Evolutionary conservation across 164 flowering plant genomes (phyloP), one percentile per base, ranked within the genome.

Genomic region (Chimonanthus salicifolius): DNA sequence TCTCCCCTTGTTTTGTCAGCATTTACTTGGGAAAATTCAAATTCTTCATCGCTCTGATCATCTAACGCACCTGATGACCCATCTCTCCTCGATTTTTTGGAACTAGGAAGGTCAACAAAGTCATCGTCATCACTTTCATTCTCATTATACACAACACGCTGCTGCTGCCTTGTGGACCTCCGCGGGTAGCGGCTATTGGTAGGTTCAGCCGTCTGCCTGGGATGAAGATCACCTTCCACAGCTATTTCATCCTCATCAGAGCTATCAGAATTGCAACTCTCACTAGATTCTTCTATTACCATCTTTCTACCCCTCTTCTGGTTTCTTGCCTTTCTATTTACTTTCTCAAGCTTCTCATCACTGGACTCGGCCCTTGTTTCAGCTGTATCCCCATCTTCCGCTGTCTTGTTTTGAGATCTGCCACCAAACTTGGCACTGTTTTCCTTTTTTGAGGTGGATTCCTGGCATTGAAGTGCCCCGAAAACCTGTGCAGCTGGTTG

Each of bases 261-360:
- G 76, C 87, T 79, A 77, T 67, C 82, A 71, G 72, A 51, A 68
- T 83, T 86, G 69, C 50, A 79, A 60, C 87, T 86, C 51, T 82
- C 90, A 80, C 90, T 84, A 4, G 87, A 84, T 73, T 88, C 88
- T 13, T 1, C 75, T 16, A 33, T 33, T 33, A 48, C 74, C 7
- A n/a, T 67, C 69, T 75, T 86, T 79, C 81, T 87, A 6, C 79
- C 67, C 72, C 84, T 85, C 72, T 86, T 83, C n/a, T 73, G 74
- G 71, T 70, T 44, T 5, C 46, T 21, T 8, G 71, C 70, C 54
- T 43, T 68, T 43, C 11, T 47, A 15, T 67, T 54, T 33, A 16
- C 70, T 66, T 47, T 49, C 48, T 5, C 44, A 62, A 62, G 45
- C 15, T 54, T 54, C 65, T 33, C n/a, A 44, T 13, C 62, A 7